These are phyloP conservation scores for Salix arbutifolia DNA, from an alignment of 345 rosid genomes.

Conservation along the genomic window DNA sequence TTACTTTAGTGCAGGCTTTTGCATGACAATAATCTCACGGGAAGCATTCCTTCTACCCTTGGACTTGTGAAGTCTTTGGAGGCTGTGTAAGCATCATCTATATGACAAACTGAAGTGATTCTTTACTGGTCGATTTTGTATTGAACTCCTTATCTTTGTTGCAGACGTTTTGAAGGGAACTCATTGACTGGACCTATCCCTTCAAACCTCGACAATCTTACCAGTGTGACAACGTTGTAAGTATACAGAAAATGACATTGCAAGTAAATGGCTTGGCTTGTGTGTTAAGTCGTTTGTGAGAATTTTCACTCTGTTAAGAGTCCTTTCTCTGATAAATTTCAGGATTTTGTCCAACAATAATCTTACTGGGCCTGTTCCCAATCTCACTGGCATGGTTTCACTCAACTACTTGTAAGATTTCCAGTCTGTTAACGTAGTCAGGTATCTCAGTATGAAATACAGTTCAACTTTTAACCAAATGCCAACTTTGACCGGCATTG, in stretches of 20 bases:
- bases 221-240: constrained; percentile 53
- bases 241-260: constrained; percentile 17
- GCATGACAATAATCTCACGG: constrained; percentile 57
- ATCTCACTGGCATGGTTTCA: constrained; percentile 45
- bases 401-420: constrained; percentile 65
- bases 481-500: not conserved
- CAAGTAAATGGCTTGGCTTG: not conserved
- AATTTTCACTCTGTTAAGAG: not conserved
- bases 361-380: constrained; percentile 55
- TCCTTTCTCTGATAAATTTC: constrained; percentile 8
- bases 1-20: constrained; percentile 49
- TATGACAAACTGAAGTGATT: not conserved
- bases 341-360: constrained; percentile 72
- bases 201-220: constrained; percentile 53
- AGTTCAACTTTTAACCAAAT: too few relatives aligned
- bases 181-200: constrained; percentile 50
- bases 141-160: constrained; percentile 14
- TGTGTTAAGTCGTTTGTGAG: not conserved
- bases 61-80: constrained; percentile 50
- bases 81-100: constrained; percentile 63
- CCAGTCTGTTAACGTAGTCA: too few relatives aligned
- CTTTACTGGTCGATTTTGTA: not conserved
- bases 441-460: not conserved
- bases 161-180: constrained; percentile 78
- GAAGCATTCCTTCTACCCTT: constrained; percentile 56